Evolutionary conservation across 768 basidiomycete genomes (phyloP), one percentile per base, ranked within the genome.

Genomic region (Termitomyces sp.): DNA sequence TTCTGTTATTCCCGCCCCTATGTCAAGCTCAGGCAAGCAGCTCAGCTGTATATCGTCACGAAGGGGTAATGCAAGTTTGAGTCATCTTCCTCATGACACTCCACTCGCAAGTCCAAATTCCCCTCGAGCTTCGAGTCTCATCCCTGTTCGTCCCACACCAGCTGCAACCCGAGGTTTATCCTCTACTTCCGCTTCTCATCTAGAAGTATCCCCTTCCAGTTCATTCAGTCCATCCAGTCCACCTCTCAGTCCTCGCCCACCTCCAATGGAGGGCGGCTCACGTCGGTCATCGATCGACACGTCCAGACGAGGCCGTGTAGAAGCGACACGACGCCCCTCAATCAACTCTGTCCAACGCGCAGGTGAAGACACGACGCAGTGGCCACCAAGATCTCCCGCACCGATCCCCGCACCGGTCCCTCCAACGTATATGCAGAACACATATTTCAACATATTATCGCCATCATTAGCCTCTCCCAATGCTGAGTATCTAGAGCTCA

Each of bases 401-500:
- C 77, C 80, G 63, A 80, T 73, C 48, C 73, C 75, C 50, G 78
- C 78, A 44, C 72, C 75, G 7, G 66, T 72, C 37, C 79, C 80
- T 8, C 82, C 83, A 80, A 60, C 72, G 75, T 81, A 82, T 67
- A 69, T 75, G 24, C 81, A 84, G 56, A 83, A 79, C 65, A 77
- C 80, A 15, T 79, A 81, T 64, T 74, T 78, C 64, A 88, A 83
- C 65, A 73, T 81, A 24, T 87, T 86, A n/a, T 74, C 81, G 5
- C 73, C 81, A 0, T 87, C 86, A 0, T 71, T 88, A 33, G 13
- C 70, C 70, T 41, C 77, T 5, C 70, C 79, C 13, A 83, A 80
- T 66, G 78, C 82, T 0, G 83, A 86, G 59, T 78, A 84, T 55
- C 81, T 89, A 44, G 88, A 87, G 56, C 70, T 82, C n/a, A 79